Conservation (phyloP, 768 basidiomycete genomes). For the Lactarius indigo region DNA sequence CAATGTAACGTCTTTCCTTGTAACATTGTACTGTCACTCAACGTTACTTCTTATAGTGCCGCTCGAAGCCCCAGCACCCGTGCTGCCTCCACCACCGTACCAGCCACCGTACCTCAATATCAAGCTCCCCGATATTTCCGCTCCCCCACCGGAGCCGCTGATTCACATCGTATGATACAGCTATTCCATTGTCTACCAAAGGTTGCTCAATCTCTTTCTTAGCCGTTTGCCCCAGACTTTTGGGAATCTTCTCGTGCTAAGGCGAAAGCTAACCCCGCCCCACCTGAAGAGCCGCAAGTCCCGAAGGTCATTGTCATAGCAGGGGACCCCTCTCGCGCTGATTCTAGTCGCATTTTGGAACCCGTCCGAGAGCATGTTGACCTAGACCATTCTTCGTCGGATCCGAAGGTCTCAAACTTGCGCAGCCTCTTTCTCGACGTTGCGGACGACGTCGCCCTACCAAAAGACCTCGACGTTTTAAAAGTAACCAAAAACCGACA, state of each 20-base stretch:
- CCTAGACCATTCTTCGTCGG: constrained; percentile 17
- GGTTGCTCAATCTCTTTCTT: constrained; percentile 16
- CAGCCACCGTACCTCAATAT: constrained; percentile 41
- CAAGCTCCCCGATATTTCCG: constrained; percentile 54
- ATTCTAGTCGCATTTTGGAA: constrained; percentile 43
- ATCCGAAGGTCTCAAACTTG: constrained; percentile 11
- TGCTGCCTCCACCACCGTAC: constrained; percentile 25
- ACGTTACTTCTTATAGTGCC: constrained; percentile 31
- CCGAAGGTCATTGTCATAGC: constrained; percentile 53
- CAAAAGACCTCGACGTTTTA: constrained; percentile 25
- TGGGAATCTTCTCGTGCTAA: constrained; percentile 49
- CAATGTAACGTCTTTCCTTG: not conserved
- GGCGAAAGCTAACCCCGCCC: constrained; percentile 27
- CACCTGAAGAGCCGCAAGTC: constrained; percentile 28
- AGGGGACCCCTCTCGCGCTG: constrained; percentile 44
- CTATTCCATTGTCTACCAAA: constrained; percentile 10
- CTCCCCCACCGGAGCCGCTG: constrained; percentile 39
- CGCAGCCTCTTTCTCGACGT: constrained; percentile 36
- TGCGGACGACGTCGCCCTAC: constrained; percentile 38
- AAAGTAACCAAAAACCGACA: constrained; percentile 3
- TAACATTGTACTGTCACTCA: not conserved
- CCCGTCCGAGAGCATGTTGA: constrained; percentile 25
- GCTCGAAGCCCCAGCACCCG: constrained; percentile 24
- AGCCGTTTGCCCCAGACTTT: constrained; percentile 62
- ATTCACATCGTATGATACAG: constrained; percentile 56